Percentiles rank a stretch among this genome's conserved stretches.
phyloP scores from a whole-genome alignment of 108 stramenopile species.

The Stephanodiscus minutulus region DNA sequence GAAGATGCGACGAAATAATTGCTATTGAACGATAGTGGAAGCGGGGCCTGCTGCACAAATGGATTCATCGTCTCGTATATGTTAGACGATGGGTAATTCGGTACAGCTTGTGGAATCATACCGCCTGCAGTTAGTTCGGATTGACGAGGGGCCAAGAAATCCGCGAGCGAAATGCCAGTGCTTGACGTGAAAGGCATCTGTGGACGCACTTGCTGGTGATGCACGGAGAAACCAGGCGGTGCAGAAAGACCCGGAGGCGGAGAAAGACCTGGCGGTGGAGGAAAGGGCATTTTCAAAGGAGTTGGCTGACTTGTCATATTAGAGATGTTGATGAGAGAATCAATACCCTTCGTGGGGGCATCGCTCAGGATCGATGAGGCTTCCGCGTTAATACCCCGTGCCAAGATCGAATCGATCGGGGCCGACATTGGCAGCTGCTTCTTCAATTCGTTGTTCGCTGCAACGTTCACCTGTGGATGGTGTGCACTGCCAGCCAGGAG shows the following conservation, averaged over 20 bases:
- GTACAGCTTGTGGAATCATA: constrained; percentile 25
- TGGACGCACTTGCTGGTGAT: constrained; percentile 4
- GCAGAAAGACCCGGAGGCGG: constrained; percentile 18
- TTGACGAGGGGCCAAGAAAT: constrained; percentile 3
- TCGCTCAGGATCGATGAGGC: not conserved
- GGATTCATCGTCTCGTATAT: constrained; percentile 15
- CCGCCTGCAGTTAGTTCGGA: not conserved
- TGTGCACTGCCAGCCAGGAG: constrained; percentile 11
- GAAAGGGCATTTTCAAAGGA: constrained; percentile 10
- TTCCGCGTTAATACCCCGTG: not conserved
- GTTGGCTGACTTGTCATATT: not conserved
- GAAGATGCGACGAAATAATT: not conserved
- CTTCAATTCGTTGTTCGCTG: not conserved
- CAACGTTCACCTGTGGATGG: not conserved
- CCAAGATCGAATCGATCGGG: not conserved
- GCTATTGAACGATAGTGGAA: constrained; percentile 3
- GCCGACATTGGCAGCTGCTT: not conserved
- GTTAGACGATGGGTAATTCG: constrained; percentile 12
- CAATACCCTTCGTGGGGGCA: not conserved
- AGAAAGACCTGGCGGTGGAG: constrained; percentile 39
- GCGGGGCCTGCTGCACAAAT: constrained; percentile 6
- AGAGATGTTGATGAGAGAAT: constrained; percentile 1
- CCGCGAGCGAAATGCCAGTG: not conserved
- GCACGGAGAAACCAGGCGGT: constrained; percentile 18
- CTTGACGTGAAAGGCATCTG: not conserved